These are phyloP conservation scores for Coccinonectria pachysandricola DNA, from an alignment of 2,329 filamentous ascomycete genomes.

Conservation along the genomic window DNA sequence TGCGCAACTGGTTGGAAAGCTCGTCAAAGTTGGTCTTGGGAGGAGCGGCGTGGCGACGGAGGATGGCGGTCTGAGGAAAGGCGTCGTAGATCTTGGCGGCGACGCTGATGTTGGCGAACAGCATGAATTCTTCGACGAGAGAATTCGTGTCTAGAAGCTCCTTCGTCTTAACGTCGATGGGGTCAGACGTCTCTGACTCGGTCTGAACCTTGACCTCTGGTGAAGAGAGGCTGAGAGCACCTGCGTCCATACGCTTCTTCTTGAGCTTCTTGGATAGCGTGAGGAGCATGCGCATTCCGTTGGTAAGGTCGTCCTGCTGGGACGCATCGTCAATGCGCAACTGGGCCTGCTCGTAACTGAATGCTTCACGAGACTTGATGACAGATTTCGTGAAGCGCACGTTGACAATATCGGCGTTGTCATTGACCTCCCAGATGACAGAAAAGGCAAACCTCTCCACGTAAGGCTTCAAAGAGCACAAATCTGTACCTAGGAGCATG, in stretches of 20 bases:
- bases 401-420: conserved; percentile 73
- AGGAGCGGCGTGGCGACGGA: conserved; percentile 83
- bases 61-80: conserved; percentile 89
- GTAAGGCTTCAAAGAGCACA: conserved; percentile 94
- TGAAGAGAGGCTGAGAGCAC: conserved; percentile 90
- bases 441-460: conserved; percentile 91
- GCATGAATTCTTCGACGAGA: conserved; percentile 97
- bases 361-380: conserved; percentile 90
- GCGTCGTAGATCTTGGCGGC: conserved; percentile 81
- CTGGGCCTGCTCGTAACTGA: conserved; percentile 96
- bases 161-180: conserved; percentile 93
- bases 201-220: conserved; percentile 94
- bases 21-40: conserved; percentile 97
- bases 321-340: conserved; percentile 82
- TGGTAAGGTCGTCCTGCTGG: conserved; percentile 80
- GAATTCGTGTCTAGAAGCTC: conserved; percentile 91
- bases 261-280: conserved; percentile 86
- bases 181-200: conserved; percentile 91
- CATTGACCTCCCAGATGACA: conserved; percentile 78
- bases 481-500: conserved; percentile 86
- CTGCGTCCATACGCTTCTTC: conserved; percentile 92
- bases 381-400: conserved; percentile 95
- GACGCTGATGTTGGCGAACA: conserved; percentile 93
- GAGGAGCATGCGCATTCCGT: conserved; percentile 78
- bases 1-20: conserved; percentile 78